Percentiles rank a stretch among this genome's conserved stretches.
Conservation (phyloP, 768 basidiomycete genomes). For the Auricularia cornea region DNA sequence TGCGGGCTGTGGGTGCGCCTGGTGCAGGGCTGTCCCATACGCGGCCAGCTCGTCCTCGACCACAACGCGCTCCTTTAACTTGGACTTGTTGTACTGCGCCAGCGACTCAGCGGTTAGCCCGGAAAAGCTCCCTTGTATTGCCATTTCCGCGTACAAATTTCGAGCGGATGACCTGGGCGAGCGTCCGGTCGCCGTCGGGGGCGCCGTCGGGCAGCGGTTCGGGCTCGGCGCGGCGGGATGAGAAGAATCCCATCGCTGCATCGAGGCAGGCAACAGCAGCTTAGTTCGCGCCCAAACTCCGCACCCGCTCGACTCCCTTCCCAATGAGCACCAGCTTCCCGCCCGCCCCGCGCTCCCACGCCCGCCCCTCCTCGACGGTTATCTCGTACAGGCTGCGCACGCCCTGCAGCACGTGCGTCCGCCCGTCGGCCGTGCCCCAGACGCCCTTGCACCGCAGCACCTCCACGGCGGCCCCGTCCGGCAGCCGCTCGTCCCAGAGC, state of each 20-base stretch:
- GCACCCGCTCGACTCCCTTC: constrained; percentile 52
- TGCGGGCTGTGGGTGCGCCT: neutral
- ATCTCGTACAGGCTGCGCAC: constrained; percentile 89
- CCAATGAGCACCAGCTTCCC: constrained; percentile 89
- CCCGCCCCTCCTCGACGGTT: constrained; percentile 30
- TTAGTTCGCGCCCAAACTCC: neutral
- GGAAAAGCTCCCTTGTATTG: too few species aligned
- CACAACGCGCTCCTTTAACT: constrained; percentile 21
- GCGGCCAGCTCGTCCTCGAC: neutral
- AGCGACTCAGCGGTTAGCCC: neutral
- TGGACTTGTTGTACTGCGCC: constrained; percentile 26
- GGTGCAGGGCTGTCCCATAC: neutral
- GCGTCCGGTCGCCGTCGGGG: neutral
- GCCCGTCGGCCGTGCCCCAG: constrained; percentile 46
- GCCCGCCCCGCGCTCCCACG: constrained; percentile 35
- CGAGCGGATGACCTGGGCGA: constrained; percentile 25
- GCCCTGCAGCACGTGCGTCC: constrained; percentile 76
- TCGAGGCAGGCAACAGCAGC: neutral
- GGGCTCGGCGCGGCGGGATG: constrained; percentile 28
- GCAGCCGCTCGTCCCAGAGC: constrained; percentile 69
- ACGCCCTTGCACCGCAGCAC: constrained; percentile 88
- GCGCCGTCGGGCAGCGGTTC: constrained; percentile 1
- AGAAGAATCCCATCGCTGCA: constrained; percentile 31
- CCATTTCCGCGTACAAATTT: constrained; percentile 30
- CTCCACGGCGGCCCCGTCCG: constrained; percentile 17